Evolutionary conservation across 768 basidiomycete species (phyloP).

Genomic region (Galerina sulciceps): DNA sequence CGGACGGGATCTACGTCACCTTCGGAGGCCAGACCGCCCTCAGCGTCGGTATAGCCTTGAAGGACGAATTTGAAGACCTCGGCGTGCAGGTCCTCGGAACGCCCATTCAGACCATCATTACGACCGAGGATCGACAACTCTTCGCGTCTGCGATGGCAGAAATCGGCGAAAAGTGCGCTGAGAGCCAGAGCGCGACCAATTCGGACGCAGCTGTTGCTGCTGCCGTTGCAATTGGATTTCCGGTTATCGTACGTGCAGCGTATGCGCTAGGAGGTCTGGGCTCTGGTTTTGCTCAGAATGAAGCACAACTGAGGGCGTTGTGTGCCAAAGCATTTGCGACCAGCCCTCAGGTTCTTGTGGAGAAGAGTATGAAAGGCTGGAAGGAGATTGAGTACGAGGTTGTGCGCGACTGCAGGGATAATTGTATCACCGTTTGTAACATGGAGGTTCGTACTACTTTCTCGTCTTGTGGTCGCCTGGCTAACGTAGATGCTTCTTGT

Average conservation of each 20-base stretch:
- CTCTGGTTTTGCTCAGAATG: constrained; percentile 95
- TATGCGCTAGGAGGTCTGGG: constrained; percentile 97
- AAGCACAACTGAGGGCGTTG: constrained; percentile 83
- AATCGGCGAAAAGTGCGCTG: constrained; percentile 95
- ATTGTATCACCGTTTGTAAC: constrained; percentile 99
- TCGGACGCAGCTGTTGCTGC: constrained; percentile 83
- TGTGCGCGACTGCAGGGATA: constrained; percentile 95
- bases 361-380: constrained; percentile 99
- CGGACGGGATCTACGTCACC: constrained; percentile 98
- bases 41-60: constrained; percentile 96
- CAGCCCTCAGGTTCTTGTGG: constrained; percentile 97
- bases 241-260: constrained; percentile 95
- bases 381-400: constrained; percentile 99
- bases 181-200: constrained; percentile 87
- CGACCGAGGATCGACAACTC: constrained; percentile 93
- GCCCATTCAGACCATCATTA: constrained; percentile 96
- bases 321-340: constrained; percentile 97
- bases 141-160: constrained; percentile 94
- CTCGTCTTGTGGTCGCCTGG: background rate
- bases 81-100: constrained; percentile 96
- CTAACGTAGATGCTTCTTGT: background rate
- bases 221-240: constrained; percentile 86
- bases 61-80: constrained; percentile 90
- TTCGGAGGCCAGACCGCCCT: constrained; percentile 98
- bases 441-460: constrained; percentile 86